Conservation (phyloP, 1,284 basidiomycete species). For the Austropuccinia psidii region DNA sequence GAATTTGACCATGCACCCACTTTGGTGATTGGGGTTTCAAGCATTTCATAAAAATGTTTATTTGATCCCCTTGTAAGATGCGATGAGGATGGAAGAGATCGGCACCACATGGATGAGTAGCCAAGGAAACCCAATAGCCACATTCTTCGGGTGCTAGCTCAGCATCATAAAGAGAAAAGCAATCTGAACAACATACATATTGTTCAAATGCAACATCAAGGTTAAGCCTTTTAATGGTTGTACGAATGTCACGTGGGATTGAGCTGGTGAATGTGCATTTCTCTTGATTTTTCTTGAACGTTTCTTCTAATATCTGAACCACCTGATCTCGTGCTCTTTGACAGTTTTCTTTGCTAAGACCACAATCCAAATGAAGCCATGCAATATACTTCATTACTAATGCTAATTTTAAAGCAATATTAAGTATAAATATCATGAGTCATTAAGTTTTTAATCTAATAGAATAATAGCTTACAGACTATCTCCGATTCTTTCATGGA, state of each 20-base stretch:
- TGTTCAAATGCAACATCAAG: background rate
- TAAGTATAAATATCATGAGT: too few species aligned
- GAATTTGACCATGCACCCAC: background rate
- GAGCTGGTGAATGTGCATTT: too few species aligned
- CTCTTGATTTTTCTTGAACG: too few species aligned
- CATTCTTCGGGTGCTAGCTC: background rate
- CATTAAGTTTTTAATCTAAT: too few species aligned
- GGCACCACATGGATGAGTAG: background rate
- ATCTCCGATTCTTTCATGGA: too few species aligned
- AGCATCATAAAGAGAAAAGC: background rate
- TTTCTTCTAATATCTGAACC: background rate
- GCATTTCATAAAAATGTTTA: too few species aligned
- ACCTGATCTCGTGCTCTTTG: background rate
- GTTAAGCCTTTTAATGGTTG: background rate
- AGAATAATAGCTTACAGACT: too few species aligned
- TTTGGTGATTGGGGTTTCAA: background rate
- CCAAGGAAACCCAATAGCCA: background rate
- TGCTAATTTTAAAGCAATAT: too few species aligned
- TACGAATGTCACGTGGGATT: background rate
- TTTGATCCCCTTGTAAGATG: too few species aligned
- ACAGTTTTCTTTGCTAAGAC: background rate
- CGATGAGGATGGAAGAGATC: background rate
- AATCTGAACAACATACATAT: background rate
- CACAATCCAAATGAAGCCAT: background rate
- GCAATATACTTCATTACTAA: too few species aligned